A percentile compares a stretch with the other conserved stretches of the same genome.
Evolutionary conservation across 2,329 filamentous ascomycete species (phyloP).

Genomic region (Aspergillus sp.): DNA sequence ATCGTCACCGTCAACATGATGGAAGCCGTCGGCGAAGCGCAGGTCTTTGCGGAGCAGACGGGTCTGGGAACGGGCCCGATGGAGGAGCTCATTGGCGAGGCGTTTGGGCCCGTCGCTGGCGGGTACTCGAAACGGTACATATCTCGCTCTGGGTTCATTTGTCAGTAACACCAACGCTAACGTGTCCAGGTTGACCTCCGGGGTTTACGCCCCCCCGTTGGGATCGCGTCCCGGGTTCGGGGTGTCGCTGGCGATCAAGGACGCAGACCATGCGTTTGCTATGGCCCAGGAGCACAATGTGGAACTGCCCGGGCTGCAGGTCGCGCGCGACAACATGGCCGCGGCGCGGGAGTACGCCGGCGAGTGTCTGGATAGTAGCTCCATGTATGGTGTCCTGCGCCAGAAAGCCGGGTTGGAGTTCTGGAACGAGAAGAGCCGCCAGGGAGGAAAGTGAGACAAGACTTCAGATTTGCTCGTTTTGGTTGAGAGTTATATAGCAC

Average conservation of each 20-base stretch:
- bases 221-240: conserved; percentile 36
- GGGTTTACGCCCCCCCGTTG: conserved; percentile 41
- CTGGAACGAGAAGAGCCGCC: conserved; percentile 40
- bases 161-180: background rate
- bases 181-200: conserved; percentile 37
- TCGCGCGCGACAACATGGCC: conserved; percentile 37
- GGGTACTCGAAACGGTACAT: conserved; percentile 42
- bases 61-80: conserved; percentile 43
- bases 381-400: conserved; percentile 38
- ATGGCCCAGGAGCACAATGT: conserved; percentile 33
- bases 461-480: background rate
- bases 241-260: conserved; percentile 39
- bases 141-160: background rate
- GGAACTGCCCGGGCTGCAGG: conserved; percentile 31
- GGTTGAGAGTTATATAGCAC: background rate
- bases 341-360: conserved; percentile 36
- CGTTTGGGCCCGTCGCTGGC: conserved; percentile 44
- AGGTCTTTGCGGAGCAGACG: conserved; percentile 48
- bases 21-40: conserved; percentile 46
- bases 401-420: conserved; percentile 37
- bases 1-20: conserved; percentile 46
- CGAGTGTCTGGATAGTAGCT: conserved; percentile 38
- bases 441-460: conserved; percentile 8
- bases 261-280: conserved; percentile 34
- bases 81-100: conserved; percentile 44